phyloP scores from a whole-genome alignment of 768 basidiomycete genomes.

The Trametes coccinea region DNA sequence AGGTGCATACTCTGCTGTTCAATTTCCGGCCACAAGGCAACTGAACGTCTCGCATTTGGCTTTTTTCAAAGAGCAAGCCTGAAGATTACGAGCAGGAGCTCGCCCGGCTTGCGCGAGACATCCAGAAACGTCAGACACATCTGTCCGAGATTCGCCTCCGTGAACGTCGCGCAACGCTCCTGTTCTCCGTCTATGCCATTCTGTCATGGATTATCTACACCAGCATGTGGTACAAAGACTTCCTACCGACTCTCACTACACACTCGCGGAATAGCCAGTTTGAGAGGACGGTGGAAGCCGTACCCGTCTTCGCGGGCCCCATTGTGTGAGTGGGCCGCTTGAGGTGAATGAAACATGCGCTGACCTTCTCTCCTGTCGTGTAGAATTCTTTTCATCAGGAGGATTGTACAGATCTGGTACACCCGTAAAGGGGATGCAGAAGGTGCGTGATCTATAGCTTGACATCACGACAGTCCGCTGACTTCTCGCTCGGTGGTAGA shows the following conservation, averaged over 20 bases:
- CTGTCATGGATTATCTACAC: slow-evolving; percentile 73
- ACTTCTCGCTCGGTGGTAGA: slow-evolving; percentile 47
- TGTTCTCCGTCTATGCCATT: slow-evolving; percentile 77
- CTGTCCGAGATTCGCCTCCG: slow-evolving; percentile 84
- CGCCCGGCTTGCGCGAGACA: slow-evolving; percentile 61
- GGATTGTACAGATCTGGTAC: slow-evolving; percentile 86
- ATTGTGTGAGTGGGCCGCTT: slow-evolving; percentile 59
- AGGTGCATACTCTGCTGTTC: slow-evolving; percentile 1
- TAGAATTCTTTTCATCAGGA: slow-evolving; percentile 72
- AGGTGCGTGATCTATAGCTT: slow-evolving; percentile 47
- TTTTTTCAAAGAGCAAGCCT: slow-evolving; percentile 42
- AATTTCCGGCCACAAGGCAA: background rate
- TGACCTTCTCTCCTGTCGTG: background rate
- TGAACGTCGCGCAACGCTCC: slow-evolving; percentile 75
- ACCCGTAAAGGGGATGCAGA: slow-evolving; percentile 76
- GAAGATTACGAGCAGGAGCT: slow-evolving; percentile 82
- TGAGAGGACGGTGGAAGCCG: slow-evolving; percentile 47
- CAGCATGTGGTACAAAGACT: slow-evolving; percentile 68
- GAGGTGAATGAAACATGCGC: background rate
- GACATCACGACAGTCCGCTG: background rate
- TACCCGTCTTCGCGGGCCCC: slow-evolving; percentile 73
- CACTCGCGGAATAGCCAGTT: slow-evolving; percentile 29
- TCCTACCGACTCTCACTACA: slow-evolving; percentile 47
- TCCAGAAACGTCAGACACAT: slow-evolving; percentile 70
- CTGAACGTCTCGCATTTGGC: background rate